Conservation (phyloP, 148 eudicot genomes). For the Cornus controversa region DNA sequence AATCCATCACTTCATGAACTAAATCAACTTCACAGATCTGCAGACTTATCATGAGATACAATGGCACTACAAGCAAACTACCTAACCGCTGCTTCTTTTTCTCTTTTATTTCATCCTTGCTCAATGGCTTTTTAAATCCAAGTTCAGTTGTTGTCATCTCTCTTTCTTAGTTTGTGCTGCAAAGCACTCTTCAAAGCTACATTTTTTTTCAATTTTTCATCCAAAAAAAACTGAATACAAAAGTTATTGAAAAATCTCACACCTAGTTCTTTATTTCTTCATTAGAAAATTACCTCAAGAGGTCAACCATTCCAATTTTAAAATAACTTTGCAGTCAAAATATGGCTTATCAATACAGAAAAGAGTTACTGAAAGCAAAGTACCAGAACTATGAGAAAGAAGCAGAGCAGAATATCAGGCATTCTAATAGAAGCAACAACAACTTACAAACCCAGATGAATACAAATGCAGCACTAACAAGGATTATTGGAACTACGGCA, state of each 20-base stretch:
- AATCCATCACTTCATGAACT: neutral
- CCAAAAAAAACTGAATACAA: neutral
- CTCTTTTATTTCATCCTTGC: slow-evolving; percentile 83
- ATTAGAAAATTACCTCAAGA: neutral
- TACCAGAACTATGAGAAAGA: neutral
- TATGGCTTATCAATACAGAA: neutral
- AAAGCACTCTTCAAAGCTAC: slow-evolving; percentile 96
- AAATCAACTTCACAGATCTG: neutral
- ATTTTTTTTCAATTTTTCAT: neutral
- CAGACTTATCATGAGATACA: slow-evolving; percentile 5
- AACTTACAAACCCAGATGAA: no score
- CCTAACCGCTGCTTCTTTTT: slow-evolving; percentile 94
- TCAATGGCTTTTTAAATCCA: slow-evolving; percentile 86
- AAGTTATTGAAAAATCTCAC: neutral
- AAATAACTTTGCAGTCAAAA: neutral
- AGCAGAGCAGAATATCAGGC: no score
- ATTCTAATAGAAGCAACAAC: no score
- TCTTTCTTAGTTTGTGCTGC: slow-evolving; percentile 78
- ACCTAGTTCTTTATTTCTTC: neutral
- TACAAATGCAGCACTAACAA: neutral
- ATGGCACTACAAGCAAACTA: slow-evolving; percentile 30
- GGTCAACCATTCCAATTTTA: neutral
- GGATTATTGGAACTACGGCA: neutral
- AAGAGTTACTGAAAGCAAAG: neutral
- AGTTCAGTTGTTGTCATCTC: slow-evolving; percentile 67